A percentile compares a stretch with the other conserved stretches of the same genome.
Conservation (phyloP, 305 asterid genomes). For the Andrographis paniculata region DNA sequence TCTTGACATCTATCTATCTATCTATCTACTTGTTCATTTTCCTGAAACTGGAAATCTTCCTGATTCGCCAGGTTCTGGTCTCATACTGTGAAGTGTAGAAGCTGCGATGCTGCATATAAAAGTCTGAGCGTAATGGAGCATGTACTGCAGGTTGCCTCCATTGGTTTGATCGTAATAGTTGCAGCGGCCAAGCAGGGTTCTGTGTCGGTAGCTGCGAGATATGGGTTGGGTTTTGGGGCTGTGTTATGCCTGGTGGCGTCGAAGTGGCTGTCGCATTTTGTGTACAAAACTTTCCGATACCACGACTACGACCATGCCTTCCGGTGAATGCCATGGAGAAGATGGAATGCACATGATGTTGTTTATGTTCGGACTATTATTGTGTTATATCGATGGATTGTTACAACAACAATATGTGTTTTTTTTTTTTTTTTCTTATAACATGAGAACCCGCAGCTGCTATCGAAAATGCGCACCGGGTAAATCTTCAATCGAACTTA, state of each 20-base stretch:
- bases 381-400: no score
- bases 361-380: no score
- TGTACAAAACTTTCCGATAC: slow-evolving; percentile 65
- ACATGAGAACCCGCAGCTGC: no score
- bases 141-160: slow-evolving; percentile 43
- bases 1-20: no score
- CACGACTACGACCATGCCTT: slow-evolving; percentile 92
- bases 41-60: background rate
- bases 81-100: slow-evolving; percentile 66
- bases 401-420: no score
- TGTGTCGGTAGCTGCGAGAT: slow-evolving; percentile 37
- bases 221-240: slow-evolving; percentile 36
- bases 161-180: slow-evolving; percentile 41
- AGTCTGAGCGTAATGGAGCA: slow-evolving; percentile 41
- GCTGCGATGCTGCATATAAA: slow-evolving; percentile 71
- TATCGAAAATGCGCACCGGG: no score
- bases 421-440: no score
- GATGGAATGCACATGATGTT: no score
- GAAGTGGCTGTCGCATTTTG: slow-evolving; percentile 69
- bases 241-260: slow-evolving; percentile 68
- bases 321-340: slow-evolving; percentile 19
- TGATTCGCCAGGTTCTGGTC: slow-evolving; percentile 73
- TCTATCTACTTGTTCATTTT: background rate
- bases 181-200: slow-evolving; percentile 59
- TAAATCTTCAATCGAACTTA: no score